Conservation (phyloP, 2,329 filamentous ascomycete species). For the Phaeosphaeria sp. region DNA sequence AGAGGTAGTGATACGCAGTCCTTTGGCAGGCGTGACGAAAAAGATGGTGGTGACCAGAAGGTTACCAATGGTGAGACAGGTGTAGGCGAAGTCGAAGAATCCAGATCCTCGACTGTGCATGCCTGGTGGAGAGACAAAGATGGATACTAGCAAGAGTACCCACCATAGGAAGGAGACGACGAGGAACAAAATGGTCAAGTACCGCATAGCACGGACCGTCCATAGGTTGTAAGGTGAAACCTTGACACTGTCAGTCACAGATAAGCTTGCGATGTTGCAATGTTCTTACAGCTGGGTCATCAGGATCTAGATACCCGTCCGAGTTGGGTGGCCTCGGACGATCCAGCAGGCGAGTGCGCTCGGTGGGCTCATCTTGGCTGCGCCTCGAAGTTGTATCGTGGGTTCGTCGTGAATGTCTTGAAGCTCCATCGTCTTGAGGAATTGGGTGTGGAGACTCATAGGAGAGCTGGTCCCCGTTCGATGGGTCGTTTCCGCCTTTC, state of each 20-base stretch:
- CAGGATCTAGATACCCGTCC: constrained; percentile 74
- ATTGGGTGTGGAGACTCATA: constrained; percentile 22
- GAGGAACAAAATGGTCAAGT: constrained; percentile 78
- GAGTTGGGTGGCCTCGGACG: constrained; percentile 61
- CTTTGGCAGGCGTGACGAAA: constrained; percentile 82
- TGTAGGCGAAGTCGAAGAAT: constrained; percentile 87
- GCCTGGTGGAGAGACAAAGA: constrained; percentile 87
- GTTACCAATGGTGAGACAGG: constrained; percentile 77
- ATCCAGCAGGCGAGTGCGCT: constrained; percentile 72
- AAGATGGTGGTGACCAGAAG: constrained; percentile 81
- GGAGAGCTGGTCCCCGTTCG: constrained; percentile 44
- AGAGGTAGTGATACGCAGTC: constrained; percentile 75
- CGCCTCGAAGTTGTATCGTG: constrained; percentile 32
- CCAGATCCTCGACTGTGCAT: constrained; percentile 88
- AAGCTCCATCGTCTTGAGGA: constrained; percentile 29
- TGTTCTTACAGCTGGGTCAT: constrained; percentile 77
- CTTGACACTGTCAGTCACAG: constrained; percentile 38
- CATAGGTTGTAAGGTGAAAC: constrained; percentile 94
- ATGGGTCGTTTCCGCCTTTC: constrained; percentile 51
- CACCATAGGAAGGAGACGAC: constrained; percentile 87
- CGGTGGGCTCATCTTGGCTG: constrained; percentile 60
- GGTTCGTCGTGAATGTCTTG: constrained; percentile 36
- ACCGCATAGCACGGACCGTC: constrained; percentile 82
- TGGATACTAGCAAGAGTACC: constrained; percentile 84
- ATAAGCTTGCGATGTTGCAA: not conserved